Evolutionary conservation across 1,139 yeast species (phyloP).

Genomic region (Petasospora rhodanensis): DNA sequence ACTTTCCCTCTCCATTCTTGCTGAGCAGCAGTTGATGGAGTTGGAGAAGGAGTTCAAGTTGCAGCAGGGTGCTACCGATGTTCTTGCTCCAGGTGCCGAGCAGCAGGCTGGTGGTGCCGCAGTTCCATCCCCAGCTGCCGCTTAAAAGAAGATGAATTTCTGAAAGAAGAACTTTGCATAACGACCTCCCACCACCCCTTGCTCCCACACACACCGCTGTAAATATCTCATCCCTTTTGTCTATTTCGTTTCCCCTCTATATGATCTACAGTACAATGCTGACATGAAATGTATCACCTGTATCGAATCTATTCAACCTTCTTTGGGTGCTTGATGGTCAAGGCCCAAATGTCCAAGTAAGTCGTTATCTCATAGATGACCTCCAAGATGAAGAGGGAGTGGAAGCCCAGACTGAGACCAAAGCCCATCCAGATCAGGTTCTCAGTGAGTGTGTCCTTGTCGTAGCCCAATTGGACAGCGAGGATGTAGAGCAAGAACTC

Average conservation of each 20-base stretch:
- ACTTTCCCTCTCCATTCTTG: slow-evolving; percentile 77
- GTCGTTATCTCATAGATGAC: slow-evolving; percentile 79
- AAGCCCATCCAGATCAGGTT: slow-evolving; percentile 66
- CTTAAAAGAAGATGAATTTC: no score
- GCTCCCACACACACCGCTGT: no score
- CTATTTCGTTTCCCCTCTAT: slow-evolving; percentile 2
- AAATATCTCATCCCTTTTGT: neutral
- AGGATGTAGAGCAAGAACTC: slow-evolving; percentile 44
- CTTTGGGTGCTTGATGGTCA: slow-evolving; percentile 78
- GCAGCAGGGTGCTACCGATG: slow-evolving; percentile 81
- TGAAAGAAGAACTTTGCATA: no score
- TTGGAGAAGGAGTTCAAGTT: slow-evolving; percentile 90
- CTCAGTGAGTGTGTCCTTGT: slow-evolving; percentile 36
- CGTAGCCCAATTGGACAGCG: slow-evolving; percentile 38
- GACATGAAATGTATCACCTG: no score
- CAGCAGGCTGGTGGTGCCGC: slow-evolving; percentile 32
- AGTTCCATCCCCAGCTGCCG: slow-evolving; percentile 25
- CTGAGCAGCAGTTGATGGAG: slow-evolving; percentile 91
- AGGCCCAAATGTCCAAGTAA: slow-evolving; percentile 80
- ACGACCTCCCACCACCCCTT: no score
- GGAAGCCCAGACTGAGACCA: slow-evolving; percentile 73
- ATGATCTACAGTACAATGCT: no score
- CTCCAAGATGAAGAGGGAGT: slow-evolving; percentile 75
- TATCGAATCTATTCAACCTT: slow-evolving; percentile 27
- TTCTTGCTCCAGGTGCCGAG: slow-evolving; percentile 72